phyloP scores from a whole-genome alignment of 2,329 filamentous ascomycete species.

The Plectosphaerella cucumerina region DNA sequence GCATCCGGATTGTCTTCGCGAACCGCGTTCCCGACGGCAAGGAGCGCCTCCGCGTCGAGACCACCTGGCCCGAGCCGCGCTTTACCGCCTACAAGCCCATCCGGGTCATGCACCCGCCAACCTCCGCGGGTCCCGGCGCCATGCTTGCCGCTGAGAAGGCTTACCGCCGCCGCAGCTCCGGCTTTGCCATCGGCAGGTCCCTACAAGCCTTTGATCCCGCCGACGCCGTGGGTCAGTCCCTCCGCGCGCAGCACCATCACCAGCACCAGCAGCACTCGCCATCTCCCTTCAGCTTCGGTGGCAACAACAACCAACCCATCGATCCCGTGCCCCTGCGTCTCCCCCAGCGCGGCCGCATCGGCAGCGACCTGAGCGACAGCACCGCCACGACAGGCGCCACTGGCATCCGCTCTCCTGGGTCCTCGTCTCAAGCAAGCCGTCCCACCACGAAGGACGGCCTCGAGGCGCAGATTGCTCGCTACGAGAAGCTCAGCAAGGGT shows the following conservation, averaged over 20 bases:
- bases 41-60: constrained; percentile 85
- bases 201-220: constrained; percentile 28
- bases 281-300: constrained; percentile 19
- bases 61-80: constrained; percentile 80
- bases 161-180: constrained; percentile 53
- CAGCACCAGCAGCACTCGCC: constrained; percentile 15
- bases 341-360: constrained; percentile 24
- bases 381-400: constrained; percentile 15
- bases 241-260: constrained; percentile 1
- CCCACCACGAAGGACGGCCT: constrained; percentile 30
- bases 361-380: constrained; percentile 25
- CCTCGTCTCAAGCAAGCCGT: constrained; percentile 21
- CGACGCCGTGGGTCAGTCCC: constrained; percentile 16
- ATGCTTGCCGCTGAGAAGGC: constrained; percentile 57
- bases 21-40: constrained; percentile 95
- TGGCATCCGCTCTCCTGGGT: constrained; percentile 19
- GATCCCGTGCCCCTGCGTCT: constrained; percentile 48
- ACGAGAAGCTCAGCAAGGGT: constrained; percentile 66
- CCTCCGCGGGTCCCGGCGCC: constrained; percentile 37
- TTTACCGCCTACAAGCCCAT: constrained; percentile 79
- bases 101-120: constrained; percentile 41
- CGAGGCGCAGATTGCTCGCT: constrained; percentile 30
- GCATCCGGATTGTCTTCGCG: constrained; percentile 90
- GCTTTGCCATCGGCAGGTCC: constrained; percentile 32
- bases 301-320: constrained; percentile 27